phyloP scores from a whole-genome alignment of 106 monocot genomes.

The Platanthera guangdongensis region DNA sequence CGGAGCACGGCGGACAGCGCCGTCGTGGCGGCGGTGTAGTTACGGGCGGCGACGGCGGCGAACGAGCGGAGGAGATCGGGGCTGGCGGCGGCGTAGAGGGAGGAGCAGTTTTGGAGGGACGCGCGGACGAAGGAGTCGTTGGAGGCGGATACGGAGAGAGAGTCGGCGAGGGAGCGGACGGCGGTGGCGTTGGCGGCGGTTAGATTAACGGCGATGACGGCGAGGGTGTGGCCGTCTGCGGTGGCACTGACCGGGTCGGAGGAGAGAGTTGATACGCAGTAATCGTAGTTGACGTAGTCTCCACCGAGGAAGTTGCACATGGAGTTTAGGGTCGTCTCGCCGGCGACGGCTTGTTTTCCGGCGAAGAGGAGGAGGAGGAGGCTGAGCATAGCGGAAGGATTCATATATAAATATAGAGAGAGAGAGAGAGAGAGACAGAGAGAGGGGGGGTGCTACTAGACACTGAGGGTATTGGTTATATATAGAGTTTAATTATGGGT shows the following conservation, averaged over 20 bases:
- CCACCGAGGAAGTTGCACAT: slow-evolving; percentile 11
- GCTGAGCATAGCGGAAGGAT: background rate
- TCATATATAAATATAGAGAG: background rate
- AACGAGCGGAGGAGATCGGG: background rate
- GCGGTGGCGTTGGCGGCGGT: slow-evolving; percentile 13
- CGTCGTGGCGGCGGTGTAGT: background rate
- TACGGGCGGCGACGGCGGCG: background rate
- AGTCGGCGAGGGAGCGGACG: slow-evolving; percentile 6
- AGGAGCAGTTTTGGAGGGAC: slow-evolving; percentile 3
- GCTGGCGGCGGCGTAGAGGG: slow-evolving; percentile 6
- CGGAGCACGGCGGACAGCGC: background rate
- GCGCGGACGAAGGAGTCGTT: background rate
- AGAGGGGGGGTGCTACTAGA: too few species aligned
- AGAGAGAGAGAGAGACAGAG: too few species aligned
- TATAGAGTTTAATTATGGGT: too few species aligned
- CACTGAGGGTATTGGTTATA: too few species aligned
- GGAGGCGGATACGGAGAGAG: background rate
- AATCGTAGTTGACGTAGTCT: slow-evolving; percentile 17
- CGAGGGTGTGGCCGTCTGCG: slow-evolving; percentile 11
- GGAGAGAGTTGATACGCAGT: slow-evolving; percentile 15
- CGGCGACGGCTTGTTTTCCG: background rate
- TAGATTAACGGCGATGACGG: slow-evolving; percentile 17
- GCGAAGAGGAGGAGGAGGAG: background rate
- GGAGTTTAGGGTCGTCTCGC: background rate
- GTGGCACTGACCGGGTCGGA: background rate